These are phyloP conservation scores for Mortierella sp. DNA, from an alignment of 371 early-diverging fungal genomes.

Conservation along the genomic window DNA sequence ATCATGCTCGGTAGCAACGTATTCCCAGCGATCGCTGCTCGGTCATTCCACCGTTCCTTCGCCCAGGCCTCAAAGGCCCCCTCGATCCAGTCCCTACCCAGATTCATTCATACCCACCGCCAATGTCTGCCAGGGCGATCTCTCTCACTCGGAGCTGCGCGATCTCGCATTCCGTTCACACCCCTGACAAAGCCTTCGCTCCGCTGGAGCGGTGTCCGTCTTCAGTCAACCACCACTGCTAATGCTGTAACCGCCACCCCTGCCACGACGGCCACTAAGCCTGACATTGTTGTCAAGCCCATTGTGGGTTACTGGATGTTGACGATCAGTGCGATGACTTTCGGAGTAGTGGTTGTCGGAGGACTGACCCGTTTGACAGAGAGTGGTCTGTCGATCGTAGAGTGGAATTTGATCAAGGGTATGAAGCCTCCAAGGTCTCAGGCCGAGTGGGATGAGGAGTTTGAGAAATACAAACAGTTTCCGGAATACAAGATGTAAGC, in stretches of 20 bases:
- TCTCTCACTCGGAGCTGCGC: too few species aligned
- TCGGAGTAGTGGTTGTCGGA: conserved; percentile 94
- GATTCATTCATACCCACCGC: too few species aligned
- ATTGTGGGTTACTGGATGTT: conserved; percentile 95
- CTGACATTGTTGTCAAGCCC: conserved; percentile 60
- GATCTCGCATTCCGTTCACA: too few species aligned
- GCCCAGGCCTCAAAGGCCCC: too few species aligned
- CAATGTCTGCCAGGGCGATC: too few species aligned
- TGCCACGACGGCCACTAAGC: conserved; percentile 16
- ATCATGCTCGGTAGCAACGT: too few species aligned
- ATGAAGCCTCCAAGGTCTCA: conserved; percentile 91
- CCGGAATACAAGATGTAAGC: conserved; percentile 94
- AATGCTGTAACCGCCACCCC: conserved; percentile 4
- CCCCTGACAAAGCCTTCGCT: too few species aligned
- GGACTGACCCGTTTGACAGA: conserved; percentile 97
- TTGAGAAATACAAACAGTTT: conserved; percentile 96
- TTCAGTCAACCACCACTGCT: conserved; percentile 39
- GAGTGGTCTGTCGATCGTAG: conserved; percentile 94
- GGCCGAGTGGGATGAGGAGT: conserved; percentile 91
- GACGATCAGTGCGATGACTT: conserved; percentile 87
- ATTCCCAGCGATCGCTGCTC: too few species aligned
- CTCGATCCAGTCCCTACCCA: too few species aligned
- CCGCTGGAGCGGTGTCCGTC: conserved; percentile 13
- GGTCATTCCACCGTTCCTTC: too few species aligned
- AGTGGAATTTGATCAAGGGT: conserved; percentile 96